Percentiles rank a stretch among this genome's conserved stretches.
Evolutionary conservation across 441 rosid species (phyloP).

Genomic region (Gossypium lobatum): DNA sequence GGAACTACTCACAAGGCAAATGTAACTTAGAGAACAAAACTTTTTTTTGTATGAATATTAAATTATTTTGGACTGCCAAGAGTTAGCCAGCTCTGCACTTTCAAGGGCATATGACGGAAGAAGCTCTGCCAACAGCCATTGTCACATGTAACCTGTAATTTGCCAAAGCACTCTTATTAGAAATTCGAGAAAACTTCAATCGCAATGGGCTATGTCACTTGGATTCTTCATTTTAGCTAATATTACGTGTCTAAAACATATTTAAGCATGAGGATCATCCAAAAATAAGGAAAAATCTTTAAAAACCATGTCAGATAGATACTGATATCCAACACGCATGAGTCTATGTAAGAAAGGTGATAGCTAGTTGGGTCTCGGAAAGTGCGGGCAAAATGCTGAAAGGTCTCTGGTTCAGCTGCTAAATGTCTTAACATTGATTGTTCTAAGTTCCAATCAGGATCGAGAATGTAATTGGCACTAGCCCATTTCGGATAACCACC

Average conservation of each 20-base stretch:
- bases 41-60: neutral
- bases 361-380: neutral
- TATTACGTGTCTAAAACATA: neutral
- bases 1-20: slow-evolving; percentile 10
- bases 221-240: neutral
- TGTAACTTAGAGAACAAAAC: slow-evolving; percentile 6
- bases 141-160: slow-evolving; percentile 18
- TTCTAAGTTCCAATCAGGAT: neutral
- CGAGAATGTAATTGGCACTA: neutral
- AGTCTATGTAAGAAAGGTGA: neutral
- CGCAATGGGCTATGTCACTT: neutral
- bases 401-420: neutral
- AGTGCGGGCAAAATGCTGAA: slow-evolving; percentile 5
- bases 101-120: neutral
- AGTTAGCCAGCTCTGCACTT: slow-evolving; percentile 11
- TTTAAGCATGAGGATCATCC: neutral
- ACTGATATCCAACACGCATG: neutral
- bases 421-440: neutral
- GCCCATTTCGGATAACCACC: neutral
- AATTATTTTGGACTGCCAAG: neutral
- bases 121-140: slow-evolving; percentile 12
- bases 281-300: neutral
- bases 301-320: neutral
- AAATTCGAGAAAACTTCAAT: neutral
- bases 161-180: neutral